These are phyloP conservation scores for Abrus pulchellus DNA, from an alignment of 306 rosid species.

Conservation along the genomic window DNA sequence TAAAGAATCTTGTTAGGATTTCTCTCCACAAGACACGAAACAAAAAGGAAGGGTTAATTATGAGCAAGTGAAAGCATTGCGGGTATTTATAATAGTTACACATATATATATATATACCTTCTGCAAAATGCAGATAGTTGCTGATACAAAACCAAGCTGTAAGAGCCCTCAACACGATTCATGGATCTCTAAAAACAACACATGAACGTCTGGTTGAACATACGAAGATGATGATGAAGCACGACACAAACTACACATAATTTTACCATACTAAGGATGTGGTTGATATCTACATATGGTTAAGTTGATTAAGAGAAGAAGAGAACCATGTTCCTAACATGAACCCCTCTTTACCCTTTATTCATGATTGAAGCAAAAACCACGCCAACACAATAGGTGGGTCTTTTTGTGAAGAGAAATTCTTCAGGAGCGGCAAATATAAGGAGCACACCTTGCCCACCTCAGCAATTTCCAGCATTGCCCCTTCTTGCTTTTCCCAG, in stretches of 20 bases:
- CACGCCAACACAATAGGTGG: slow-evolving; percentile 42
- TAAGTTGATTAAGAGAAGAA: slow-evolving; percentile 43
- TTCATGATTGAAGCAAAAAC: slow-evolving; percentile 44
- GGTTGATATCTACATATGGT: slow-evolving; percentile 52
- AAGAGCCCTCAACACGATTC: slow-evolving; percentile 34
- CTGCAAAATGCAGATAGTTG: slow-evolving; percentile 29
- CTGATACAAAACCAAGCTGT: slow-evolving; percentile 12
- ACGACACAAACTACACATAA: slow-evolving; percentile 46
- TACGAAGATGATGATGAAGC: slow-evolving; percentile 36
- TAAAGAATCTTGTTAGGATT: too few species aligned
- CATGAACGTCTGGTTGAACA: slow-evolving; percentile 47
- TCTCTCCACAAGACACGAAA: not conserved
- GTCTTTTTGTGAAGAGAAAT: slow-evolving; percentile 37
- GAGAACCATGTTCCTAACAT: slow-evolving; percentile 38
- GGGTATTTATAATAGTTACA: not conserved
- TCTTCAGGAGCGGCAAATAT: slow-evolving; percentile 45
- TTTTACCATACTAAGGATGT: slow-evolving; percentile 33
- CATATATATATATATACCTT: not conserved
- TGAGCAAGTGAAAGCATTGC: not conserved
- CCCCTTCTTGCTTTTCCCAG: slow-evolving; percentile 50
- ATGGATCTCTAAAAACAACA: slow-evolving; percentile 44
- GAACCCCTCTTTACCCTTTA: slow-evolving; percentile 47
- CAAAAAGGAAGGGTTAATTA: not conserved
- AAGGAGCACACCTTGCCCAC: slow-evolving; percentile 74
- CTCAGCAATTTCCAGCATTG: slow-evolving; percentile 52